Percentiles rank a stretch among this genome's conserved stretches.
These are phyloP conservation scores for Notholithocarpus densiflorus DNA, from an alignment of 306 rosid species.

Conservation along the genomic window DNA sequence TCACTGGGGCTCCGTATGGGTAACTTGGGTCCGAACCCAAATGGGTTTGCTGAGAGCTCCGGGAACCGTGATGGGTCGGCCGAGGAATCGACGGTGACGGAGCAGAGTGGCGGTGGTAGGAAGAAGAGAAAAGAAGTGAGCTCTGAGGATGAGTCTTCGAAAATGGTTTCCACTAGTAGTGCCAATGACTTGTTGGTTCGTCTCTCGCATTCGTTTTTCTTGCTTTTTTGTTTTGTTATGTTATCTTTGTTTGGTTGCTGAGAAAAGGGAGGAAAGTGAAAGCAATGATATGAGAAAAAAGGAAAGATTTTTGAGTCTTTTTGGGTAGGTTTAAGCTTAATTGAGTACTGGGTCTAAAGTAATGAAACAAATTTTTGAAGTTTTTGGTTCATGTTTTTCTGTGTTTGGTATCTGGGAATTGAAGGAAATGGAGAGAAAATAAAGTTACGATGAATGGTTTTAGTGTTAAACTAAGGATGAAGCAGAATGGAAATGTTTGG, in stretches of 20 bases:
- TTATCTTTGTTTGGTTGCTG: background rate
- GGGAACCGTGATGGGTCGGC: constrained; percentile 47
- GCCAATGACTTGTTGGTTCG: constrained; percentile 68
- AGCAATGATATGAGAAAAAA: background rate
- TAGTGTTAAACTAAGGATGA: background rate
- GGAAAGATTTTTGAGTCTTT: background rate
- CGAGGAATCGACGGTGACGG: constrained; percentile 73
- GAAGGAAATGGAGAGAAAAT: background rate
- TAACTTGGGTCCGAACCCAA: constrained; percentile 24
- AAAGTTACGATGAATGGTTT: background rate
- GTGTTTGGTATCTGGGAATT: background rate
- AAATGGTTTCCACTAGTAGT: constrained; percentile 52
- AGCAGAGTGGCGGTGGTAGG: constrained; percentile 44
- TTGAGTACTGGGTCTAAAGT: background rate
- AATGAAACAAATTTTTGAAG: background rate
- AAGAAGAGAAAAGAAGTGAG: constrained; percentile 61
- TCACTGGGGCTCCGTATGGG: constrained; percentile 51
- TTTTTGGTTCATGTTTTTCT: background rate
- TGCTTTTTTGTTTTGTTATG: constrained; percentile 15
- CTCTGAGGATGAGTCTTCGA: constrained; percentile 70
- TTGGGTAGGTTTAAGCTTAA: background rate
- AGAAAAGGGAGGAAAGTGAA: background rate
- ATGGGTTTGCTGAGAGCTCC: constrained; percentile 36
- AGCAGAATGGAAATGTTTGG: background rate
- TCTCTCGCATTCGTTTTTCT: background rate